Evolutionary conservation across 2,329 filamentous ascomycete species (phyloP), one percentile per base, ranked within the genome.

Genomic region (Polytolypa hystricis): DNA sequence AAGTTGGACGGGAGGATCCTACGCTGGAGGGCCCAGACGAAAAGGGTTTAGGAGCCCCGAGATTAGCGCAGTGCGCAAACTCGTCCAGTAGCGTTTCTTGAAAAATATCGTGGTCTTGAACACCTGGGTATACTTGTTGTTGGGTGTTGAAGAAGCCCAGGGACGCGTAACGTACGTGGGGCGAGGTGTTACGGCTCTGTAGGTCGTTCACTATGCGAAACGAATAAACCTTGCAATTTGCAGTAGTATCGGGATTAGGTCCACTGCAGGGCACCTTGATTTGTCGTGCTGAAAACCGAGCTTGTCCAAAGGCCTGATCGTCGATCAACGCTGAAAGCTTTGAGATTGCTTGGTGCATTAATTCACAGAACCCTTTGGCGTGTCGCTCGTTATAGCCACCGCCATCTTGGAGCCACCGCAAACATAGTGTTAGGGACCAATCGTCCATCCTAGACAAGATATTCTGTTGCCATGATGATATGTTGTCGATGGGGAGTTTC

Each of bases 81-180:
- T 82, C 78, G 42, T 72, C 68, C 47, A 77, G 71, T 2, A 79
- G 66, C 20, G 68, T 67, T 39, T 73, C 69, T 1, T 70, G 67
- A 47, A 84, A 83, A 2, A 67, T 68, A 4, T 73, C 65, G 30
- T 76, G 68, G 44, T 75, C 71, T 0, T 65, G 58, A 20, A 69
- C 64, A 41, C 66, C 66, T 18, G 67, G 62, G 46, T 77, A 71
- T 0, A 74, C 67, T 42, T 79, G 70, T 54, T 84, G 80, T 40
- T 78, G 76, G 5, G 71, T 64, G 45, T 73, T 76, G 61, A 83
- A 82, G 45, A 83, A 75, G 30, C 61, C 70, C 19, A 82, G 59
- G 0, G 79, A 77, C 1, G 71, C 65, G 44, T 80, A 79, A 38
- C 69, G 65, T 48, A 73, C 71, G 18, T 67, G 66, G 1, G 69